A percentile compares a stretch with the other conserved stretches of the same genome.
Conservation (phyloP, 2,329 filamentous ascomycete species). For the Emmonsiellopsis sp. region DNA sequence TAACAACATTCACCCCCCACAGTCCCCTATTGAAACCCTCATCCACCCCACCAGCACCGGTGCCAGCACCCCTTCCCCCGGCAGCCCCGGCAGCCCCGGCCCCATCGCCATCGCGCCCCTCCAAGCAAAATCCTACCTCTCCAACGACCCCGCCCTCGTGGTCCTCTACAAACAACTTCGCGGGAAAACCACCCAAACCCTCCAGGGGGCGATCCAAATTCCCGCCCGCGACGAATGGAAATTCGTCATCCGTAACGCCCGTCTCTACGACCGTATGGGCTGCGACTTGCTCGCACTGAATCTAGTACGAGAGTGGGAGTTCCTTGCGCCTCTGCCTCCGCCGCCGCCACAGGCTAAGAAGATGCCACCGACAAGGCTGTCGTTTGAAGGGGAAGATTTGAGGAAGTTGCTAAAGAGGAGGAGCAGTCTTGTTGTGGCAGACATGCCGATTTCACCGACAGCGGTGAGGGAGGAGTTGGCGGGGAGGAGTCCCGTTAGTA, state of each 20-base stretch:
- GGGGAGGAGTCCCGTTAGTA: slow-evolving; percentile 18
- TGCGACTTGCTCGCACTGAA: slow-evolving; percentile 84
- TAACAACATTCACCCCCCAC: slow-evolving; percentile 11
- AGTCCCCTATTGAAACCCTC: slow-evolving; percentile 71
- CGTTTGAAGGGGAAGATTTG: slow-evolving; percentile 44
- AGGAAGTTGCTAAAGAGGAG: slow-evolving; percentile 60
- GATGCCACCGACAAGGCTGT: slow-evolving; percentile 17
- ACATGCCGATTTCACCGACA: slow-evolving; percentile 43
- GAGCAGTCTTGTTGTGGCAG: slow-evolving; percentile 71
- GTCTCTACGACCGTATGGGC: slow-evolving; percentile 82
- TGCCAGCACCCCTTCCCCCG: background rate
- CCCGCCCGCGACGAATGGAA: slow-evolving; percentile 74
- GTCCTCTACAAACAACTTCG: slow-evolving; percentile 81
- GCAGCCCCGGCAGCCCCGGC: slow-evolving; percentile 43
- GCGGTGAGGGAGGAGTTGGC: slow-evolving; percentile 24
- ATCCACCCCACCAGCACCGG: slow-evolving; percentile 30
- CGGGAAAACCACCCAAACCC: slow-evolving; percentile 69
- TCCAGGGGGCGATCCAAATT: slow-evolving; percentile 75
- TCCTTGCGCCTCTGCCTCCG: slow-evolving; percentile 18
- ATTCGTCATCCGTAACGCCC: slow-evolving; percentile 78
- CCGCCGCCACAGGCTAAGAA: slow-evolving; percentile 30
- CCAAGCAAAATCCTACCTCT: slow-evolving; percentile 69
- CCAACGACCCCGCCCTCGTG: slow-evolving; percentile 83
- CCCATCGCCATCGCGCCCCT: slow-evolving; percentile 51
- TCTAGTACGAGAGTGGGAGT: slow-evolving; percentile 52